Conservation (phyloP, 2,329 filamentous ascomycete genomes). For the Epichloe brachyelytri region DNA sequence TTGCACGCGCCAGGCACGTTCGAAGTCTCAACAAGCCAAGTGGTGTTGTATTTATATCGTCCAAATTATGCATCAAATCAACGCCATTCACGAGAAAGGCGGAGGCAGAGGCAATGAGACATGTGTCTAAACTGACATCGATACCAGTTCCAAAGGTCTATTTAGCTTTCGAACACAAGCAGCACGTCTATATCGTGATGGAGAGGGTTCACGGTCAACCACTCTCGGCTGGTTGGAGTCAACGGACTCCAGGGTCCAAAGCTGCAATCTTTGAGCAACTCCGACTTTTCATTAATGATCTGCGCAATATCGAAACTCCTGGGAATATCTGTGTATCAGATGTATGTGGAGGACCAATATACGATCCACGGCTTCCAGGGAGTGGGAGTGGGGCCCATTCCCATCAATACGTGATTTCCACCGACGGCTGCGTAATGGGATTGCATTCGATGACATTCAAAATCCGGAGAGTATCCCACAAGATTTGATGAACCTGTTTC, state of each 20-base stretch:
- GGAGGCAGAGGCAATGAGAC: slow-evolving; percentile 11
- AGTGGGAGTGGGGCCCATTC: slow-evolving; percentile 18
- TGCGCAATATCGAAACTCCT: slow-evolving; percentile 12
- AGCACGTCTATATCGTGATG: slow-evolving; percentile 10
- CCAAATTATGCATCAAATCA: not conserved
- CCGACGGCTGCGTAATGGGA: slow-evolving; percentile 14
- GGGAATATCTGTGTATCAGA: slow-evolving; percentile 10
- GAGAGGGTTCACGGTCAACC: slow-evolving; percentile 15
- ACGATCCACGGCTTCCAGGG: slow-evolving; percentile 13
- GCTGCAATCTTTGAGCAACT: slow-evolving; percentile 12
- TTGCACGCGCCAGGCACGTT: no score
- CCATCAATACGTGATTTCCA: slow-evolving; percentile 19
- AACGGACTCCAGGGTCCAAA: slow-evolving; percentile 5
- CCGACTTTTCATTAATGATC: slow-evolving; percentile 9
- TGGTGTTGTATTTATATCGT: no score
- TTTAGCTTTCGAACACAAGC: slow-evolving; percentile 6
- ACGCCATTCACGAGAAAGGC: slow-evolving; percentile 4
- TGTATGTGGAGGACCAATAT: slow-evolving; percentile 14
- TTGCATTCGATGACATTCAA: slow-evolving; percentile 2
- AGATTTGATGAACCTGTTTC: slow-evolving; percentile 20
- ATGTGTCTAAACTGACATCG: slow-evolving; percentile 10
- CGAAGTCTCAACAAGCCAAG: no score
- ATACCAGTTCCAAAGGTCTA: slow-evolving; percentile 11
- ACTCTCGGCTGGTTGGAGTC: slow-evolving; percentile 8
- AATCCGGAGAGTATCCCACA: slow-evolving; percentile 5